Evolutionary conservation across 2,329 filamentous ascomycete species (phyloP).

Genomic region (Botrytis hyacinthi): DNA sequence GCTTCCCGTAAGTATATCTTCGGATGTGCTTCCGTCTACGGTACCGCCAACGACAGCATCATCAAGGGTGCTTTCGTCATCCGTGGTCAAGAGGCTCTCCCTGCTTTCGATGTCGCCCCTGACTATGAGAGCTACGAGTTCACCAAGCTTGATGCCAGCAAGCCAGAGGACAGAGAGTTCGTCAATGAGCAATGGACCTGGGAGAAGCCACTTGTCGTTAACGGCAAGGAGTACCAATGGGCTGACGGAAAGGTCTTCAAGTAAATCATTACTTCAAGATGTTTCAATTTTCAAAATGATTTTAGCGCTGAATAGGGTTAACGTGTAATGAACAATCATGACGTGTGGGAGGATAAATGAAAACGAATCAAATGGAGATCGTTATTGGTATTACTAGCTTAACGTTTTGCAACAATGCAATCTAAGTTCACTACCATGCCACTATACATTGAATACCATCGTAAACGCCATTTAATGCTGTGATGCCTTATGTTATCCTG

Average conservation of each 20-base stretch:
- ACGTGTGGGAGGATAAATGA: slow-evolving; percentile 19
- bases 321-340: slow-evolving; percentile 23
- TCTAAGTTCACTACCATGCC: neutral
- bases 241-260: slow-evolving; percentile 99
- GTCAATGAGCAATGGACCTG: slow-evolving; percentile 87
- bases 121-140: slow-evolving; percentile 97
- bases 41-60: slow-evolving; percentile 81
- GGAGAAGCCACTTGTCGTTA: slow-evolving; percentile 77
- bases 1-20: slow-evolving; percentile 98
- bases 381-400: slow-evolving; percentile 30
- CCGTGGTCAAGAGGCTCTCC: slow-evolving; percentile 81
- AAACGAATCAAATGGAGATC: slow-evolving; percentile 21
- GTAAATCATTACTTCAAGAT: slow-evolving; percentile 53
- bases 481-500: slow-evolving; percentile 1
- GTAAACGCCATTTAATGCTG: slow-evolving; percentile 4
- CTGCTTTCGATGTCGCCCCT: slow-evolving; percentile 94
- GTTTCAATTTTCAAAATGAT: slow-evolving; percentile 22
- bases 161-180: slow-evolving; percentile 79
- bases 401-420: slow-evolving; percentile 15
- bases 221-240: slow-evolving; percentile 86
- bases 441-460: neutral
- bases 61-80: slow-evolving; percentile 93
- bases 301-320: slow-evolving; percentile 28
- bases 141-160: slow-evolving; percentile 90
- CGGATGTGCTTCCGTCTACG: slow-evolving; percentile 85